Percentiles rank a stretch among this genome's conserved stretches.
These are phyloP conservation scores for Coemansia sp. DNA, from an alignment of 192 early-diverging fungal genomes.

Conservation along the genomic window DNA sequence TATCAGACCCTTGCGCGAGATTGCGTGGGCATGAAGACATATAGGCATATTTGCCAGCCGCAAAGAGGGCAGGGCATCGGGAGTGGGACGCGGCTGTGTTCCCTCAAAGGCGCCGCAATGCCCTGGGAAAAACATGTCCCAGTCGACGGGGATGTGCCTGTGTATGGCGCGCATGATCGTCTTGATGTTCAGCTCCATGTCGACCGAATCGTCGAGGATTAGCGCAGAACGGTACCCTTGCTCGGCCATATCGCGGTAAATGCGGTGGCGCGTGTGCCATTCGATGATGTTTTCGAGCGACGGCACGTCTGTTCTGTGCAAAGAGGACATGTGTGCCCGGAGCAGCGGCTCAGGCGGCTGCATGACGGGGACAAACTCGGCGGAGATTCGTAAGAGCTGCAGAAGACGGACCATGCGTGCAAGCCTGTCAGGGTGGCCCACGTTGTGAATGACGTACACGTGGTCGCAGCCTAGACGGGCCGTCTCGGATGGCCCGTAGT, in stretches of 20 bases:
- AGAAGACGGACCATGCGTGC: conserved; percentile 22
- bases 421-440: conserved; percentile 13
- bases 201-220: conserved; percentile 41
- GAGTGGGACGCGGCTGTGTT: conserved; percentile 11
- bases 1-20: conserved; percentile 23
- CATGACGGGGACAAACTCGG: conserved; percentile 34
- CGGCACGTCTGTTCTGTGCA: neutral
- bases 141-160: conserved; percentile 21
- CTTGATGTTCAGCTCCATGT: conserved; percentile 43
- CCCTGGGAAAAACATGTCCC: conserved; percentile 48
- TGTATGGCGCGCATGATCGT: conserved; percentile 20
- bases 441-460: conserved; percentile 37
- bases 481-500: conserved; percentile 10
- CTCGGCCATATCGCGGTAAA: conserved; percentile 28
- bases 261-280: conserved; percentile 22
- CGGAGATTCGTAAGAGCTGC: conserved; percentile 27
- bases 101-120: conserved; percentile 41
- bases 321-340: neutral
- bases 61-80: conserved; percentile 3
- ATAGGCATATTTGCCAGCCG: conserved; percentile 38
- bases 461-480: conserved; percentile 33
- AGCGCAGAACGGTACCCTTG: conserved; percentile 21
- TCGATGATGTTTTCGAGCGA: conserved; percentile 7
- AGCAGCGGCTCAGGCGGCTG: conserved; percentile 5
- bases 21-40: conserved; percentile 37